phyloP scores from a whole-genome alignment of 176 grass and related monocot genomes.

The Pontederia paniculata region DNA sequence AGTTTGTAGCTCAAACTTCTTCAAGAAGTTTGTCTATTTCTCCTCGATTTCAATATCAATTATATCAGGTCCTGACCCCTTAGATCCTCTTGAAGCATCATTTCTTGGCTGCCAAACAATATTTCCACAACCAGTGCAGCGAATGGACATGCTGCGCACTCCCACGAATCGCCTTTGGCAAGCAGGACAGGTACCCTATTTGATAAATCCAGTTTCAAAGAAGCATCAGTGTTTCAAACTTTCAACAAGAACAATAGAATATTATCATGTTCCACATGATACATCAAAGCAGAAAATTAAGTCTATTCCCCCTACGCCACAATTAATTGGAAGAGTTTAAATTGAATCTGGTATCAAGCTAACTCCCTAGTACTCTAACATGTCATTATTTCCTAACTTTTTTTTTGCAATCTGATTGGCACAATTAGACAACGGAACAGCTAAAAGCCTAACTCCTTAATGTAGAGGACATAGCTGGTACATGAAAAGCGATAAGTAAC shows the following conservation, averaged over 20 bases:
- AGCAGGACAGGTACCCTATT: constrained; percentile 83
- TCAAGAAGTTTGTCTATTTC: constrained; percentile 18
- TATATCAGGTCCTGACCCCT: constrained; percentile 57
- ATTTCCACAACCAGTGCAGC: constrained; percentile 78
- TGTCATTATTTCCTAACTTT: too few species aligned
- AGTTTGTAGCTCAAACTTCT: too few species aligned
- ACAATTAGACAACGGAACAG: too few species aligned
- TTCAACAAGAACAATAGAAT: constrained; percentile 6
- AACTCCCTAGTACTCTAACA: too few species aligned
- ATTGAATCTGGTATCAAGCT: too few species aligned
- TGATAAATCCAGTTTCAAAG: background rate
- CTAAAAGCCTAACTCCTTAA: too few species aligned
- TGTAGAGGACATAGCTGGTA: too few species aligned
- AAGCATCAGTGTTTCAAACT: background rate
- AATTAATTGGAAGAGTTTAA: too few species aligned
- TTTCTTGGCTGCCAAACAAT: constrained; percentile 87
- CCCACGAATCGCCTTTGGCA: constrained; percentile 71
- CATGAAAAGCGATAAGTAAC: too few species aligned
- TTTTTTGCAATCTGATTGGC: too few species aligned
- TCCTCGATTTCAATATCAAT: constrained; percentile 95
- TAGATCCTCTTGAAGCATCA: constrained; percentile 35
- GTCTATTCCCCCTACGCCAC: too few species aligned
- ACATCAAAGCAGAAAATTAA: too few species aligned
- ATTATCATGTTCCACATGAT: background rate
- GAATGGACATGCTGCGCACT: constrained; percentile 63